phyloP scores from a whole-genome alignment of 441 rosid genomes.

The California macrophylla region DNA sequence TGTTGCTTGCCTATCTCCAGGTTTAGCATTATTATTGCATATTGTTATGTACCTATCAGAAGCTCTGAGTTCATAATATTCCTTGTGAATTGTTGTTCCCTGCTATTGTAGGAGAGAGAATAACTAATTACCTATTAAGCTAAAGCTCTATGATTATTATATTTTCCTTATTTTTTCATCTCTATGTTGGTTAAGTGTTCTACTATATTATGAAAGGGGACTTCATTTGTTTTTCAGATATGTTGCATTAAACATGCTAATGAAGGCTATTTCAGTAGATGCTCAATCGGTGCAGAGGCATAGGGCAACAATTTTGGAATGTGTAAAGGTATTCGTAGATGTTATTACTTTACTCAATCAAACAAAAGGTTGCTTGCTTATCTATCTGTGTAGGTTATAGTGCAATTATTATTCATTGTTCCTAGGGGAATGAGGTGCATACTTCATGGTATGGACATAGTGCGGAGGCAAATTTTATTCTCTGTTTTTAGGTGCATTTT shows the following conservation, averaged over 20 bases:
- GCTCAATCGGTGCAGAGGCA: slow-evolving; percentile 98
- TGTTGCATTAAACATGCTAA: slow-evolving; percentile 96
- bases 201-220: background rate
- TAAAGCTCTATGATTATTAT: background rate
- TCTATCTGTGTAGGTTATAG: background rate
- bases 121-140: background rate
- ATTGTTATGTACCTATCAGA: background rate
- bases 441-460: background rate
- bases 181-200: background rate
- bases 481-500: background rate
- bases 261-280: slow-evolving; percentile 87
- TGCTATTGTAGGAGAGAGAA: background rate
- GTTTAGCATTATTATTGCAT: background rate
- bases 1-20: background rate
- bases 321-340: slow-evolving; percentile 67
- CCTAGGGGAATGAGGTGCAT: background rate
- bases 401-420: background rate
- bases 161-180: background rate
- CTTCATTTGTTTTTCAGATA: slow-evolving; percentile 40
- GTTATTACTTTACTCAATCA: slow-evolving; percentile 18
- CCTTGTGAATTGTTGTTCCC: background rate
- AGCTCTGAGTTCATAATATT: background rate
- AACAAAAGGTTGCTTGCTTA: slow-evolving; percentile 6
- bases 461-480: background rate
- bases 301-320: slow-evolving; percentile 88